A percentile compares a stretch with the other conserved stretches of the same genome.
These are phyloP conservation scores for Omphalea diandra DNA, from an alignment of 441 rosid genomes.

Conservation along the genomic window DNA sequence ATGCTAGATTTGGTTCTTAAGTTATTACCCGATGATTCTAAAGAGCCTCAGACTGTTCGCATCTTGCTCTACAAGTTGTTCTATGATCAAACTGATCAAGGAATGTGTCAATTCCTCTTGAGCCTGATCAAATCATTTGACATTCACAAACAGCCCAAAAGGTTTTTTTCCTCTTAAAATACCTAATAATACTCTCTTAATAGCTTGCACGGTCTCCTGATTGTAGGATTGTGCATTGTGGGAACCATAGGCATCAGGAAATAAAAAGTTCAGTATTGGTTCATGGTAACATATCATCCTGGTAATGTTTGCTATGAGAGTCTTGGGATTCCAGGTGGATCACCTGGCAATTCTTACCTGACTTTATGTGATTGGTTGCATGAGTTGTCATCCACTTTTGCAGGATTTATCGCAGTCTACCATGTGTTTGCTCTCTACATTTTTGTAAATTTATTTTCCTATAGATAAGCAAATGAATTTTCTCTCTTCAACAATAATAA, in stretches of 20 bases:
- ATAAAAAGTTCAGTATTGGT: background rate
- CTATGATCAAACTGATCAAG: conserved; percentile 97
- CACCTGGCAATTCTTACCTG: background rate
- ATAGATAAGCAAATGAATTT: background rate
- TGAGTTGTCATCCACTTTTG: background rate
- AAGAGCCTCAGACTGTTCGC: conserved; percentile 89
- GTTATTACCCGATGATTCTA: conserved; percentile 70
- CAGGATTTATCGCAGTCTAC: background rate
- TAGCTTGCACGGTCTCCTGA: background rate
- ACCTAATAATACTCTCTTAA: background rate
- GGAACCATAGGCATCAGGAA: background rate
- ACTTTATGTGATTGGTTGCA: background rate
- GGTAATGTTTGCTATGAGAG: background rate
- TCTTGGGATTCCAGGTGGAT: background rate
- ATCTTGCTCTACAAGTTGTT: conserved; percentile 93
- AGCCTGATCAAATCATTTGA: conserved; percentile 76
- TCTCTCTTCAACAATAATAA: background rate
- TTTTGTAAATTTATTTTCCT: conserved; percentile 1
- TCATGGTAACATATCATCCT: background rate
- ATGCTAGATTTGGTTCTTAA: conserved; percentile 78
- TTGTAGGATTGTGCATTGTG: background rate
- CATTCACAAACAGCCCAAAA: conserved; percentile 83
- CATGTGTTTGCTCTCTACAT: background rate
- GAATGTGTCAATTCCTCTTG: conserved; percentile 90
- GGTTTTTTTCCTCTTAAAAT: conserved; percentile 38